phyloP scores from a whole-genome alignment of 176 grass and related monocot genomes.

The Puya raimondii region DNA sequence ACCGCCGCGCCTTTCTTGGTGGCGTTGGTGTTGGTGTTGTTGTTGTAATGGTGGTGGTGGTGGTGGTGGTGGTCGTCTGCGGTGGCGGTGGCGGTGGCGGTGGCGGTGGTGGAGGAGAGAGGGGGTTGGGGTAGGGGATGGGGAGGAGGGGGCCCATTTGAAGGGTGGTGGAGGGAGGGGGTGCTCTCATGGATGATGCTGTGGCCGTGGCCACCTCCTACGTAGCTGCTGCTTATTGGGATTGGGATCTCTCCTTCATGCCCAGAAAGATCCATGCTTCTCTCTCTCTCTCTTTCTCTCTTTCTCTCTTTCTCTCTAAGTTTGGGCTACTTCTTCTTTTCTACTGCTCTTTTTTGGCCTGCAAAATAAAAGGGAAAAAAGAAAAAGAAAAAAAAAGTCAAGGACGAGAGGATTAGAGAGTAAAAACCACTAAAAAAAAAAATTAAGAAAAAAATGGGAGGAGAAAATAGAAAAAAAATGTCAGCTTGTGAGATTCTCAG shows the following conservation, averaged over 20 bases:
- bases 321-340: constrained; percentile 16
- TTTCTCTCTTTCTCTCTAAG: background rate
- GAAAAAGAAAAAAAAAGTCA: constrained; percentile 2
- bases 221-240: constrained; percentile 59
- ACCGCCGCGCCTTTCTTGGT: constrained; percentile 21
- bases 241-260: constrained; percentile 77
- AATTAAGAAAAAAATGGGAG: background rate
- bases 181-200: constrained; percentile 44
- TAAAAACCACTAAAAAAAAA: background rate
- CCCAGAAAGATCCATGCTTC: constrained; percentile 73
- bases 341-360: constrained; percentile 28
- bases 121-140: background rate
- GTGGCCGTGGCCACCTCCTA: constrained; percentile 27
- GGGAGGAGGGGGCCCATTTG: constrained; percentile 13
- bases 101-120: background rate
- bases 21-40: constrained; percentile 9
- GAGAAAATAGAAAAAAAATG: background rate
- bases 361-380: constrained; percentile 15
- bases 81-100: constrained; percentile 2
- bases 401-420: background rate
- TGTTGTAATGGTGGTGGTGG: constrained; percentile 7
- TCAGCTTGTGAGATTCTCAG: background rate
- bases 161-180: constrained; percentile 22
- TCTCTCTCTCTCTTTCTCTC: constrained; percentile 22
- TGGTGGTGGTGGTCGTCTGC: constrained; percentile 15